These are phyloP conservation scores for Vitis amurensis DNA, from an alignment of 164 flowering plant genomes.

Conservation along the genomic window DNA sequence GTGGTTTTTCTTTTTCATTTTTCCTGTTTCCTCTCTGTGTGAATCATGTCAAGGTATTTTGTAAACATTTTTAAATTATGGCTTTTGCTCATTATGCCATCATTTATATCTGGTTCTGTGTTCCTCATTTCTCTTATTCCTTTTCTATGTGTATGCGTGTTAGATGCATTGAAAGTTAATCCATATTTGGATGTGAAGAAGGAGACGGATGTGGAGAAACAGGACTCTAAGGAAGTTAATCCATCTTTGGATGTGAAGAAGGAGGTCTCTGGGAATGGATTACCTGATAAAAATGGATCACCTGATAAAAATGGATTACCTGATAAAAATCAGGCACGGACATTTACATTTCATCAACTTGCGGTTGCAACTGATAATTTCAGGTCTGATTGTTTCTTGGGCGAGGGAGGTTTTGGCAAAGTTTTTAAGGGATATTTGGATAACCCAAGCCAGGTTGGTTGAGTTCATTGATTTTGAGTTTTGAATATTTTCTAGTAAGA, in stretches of 20 bases:
- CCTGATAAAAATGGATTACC: slow-evolving; percentile 33
- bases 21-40: background rate
- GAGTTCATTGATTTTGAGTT: too few species aligned
- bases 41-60: too few species aligned
- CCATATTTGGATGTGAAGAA: slow-evolving; percentile 13
- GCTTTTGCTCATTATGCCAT: background rate
- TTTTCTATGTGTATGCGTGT: background rate
- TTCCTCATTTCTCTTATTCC: background rate
- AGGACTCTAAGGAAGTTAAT: slow-evolving; percentile 11
- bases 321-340: slow-evolving; percentile 43
- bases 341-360: slow-evolving; percentile 66
- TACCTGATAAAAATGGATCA: slow-evolving; percentile 20
- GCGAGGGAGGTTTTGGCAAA: slow-evolving; percentile 94
- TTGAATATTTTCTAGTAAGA: background rate
- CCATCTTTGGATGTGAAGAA: background rate
- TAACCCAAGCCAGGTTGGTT: slow-evolving; percentile 53
- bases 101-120: background rate
- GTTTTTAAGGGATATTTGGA: slow-evolving; percentile 73
- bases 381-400: slow-evolving; percentile 61
- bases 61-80: background rate
- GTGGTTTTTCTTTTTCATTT: background rate
- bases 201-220: slow-evolving; percentile 4
- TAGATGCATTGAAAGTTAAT: slow-evolving; percentile 21
- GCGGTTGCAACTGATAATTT: slow-evolving; percentile 72
- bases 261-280: slow-evolving; percentile 11